Evolutionary conservation across 2,329 filamentous ascomycete genomes (phyloP), one percentile per base, ranked within the genome.

Genomic region (Taxawa tesnikishii): DNA sequence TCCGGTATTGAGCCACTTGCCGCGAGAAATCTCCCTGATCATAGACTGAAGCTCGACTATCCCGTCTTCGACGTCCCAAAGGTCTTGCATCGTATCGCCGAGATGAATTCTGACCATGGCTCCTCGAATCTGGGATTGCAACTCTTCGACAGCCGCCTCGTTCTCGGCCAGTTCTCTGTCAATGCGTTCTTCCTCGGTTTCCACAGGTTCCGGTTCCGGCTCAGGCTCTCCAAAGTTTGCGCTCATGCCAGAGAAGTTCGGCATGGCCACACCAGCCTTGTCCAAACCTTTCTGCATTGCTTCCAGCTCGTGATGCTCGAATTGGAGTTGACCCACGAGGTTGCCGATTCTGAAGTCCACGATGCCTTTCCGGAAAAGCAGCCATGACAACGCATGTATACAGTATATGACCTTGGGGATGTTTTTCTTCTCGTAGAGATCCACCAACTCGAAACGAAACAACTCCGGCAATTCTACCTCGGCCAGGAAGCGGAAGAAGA

Each of bases 351-450:
- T 78, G 56, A 98, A 96, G 50, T 87, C 80, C 24, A 96, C 81
- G 40, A 96, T 84, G 2, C 90, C 88, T 54, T 94, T 90, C 29
- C 90, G 79, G 57, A 83, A 94, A 8, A 98, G 67, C n/a, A 98
- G 68, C 85, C 88, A 98, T 53, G 88, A 96, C 12, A 98, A 65
- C 0, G 90, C 90, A 49, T 98, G 90, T 32, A 98, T 90, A 53
- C 90, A 98, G 61, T 98, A 93, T 40, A 98, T 98, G 52, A 96
- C 92, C 56, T 96, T 98, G 4, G 90, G 90, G 1, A 96, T 92
- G 48, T 98, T 98, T 61, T 98, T 98, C 67, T 96, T 98, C 59
- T 98, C 92, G 62, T 98, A 98, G 9, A 98, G 63, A 57, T 98
- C 90, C 42, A 96, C 93, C 28, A 96, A 68, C 55, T 98, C 90